Evolutionary conservation across 768 basidiomycete species (phyloP), one percentile per base, ranked within the genome.

Genomic region (Auriculariales sp.): DNA sequence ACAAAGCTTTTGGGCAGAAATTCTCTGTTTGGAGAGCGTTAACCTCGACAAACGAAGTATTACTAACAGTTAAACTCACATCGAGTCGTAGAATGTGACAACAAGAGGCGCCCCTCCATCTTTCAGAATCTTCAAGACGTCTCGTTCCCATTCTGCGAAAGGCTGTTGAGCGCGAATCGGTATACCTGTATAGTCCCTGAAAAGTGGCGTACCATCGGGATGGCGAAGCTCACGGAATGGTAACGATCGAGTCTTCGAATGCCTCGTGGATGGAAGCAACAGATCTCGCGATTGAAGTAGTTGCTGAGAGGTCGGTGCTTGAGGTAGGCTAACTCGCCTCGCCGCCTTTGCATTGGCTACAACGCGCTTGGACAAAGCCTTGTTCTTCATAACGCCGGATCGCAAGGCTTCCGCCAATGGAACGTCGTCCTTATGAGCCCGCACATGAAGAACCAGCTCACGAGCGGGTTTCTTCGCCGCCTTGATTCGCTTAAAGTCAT

Each of bases 401-500:
- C 22, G 17, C 9, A 44, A 44, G 5, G 19, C 39, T 11, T 44
- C 10, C 12, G 12, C 27, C 10, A 44, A 19, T n/a, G 22, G 22
- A 1, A 44, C 22, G 15, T 44, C 19, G 5, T 44, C 39, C 19
- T 1, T 19, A 25, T 44, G 39, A 19, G 39, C 17, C 9, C 39
- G 39, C 9, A 44, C 22, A 25, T 44, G 19, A 4, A 44, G 39
- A 4, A 44, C 39, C 22, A 44, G 39, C 39, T 44, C 19, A 11
- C 39, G 39, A 7, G 39, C 17, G 11, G 39, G 39, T 7, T 25
- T 19, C 22, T 22, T 44, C 19, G 39, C 39, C 39, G 39, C 15
- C 19, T 44, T 19, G 17, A 44, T 44, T 15, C 66, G 34, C 49
- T 30, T 49, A 60, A 64, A 52, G 50, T 79, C 15, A 70, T 69